These are phyloP conservation scores for Talaromyces sp. DNA, from an alignment of 2,329 filamentous ascomycete genomes.

Conservation along the genomic window DNA sequence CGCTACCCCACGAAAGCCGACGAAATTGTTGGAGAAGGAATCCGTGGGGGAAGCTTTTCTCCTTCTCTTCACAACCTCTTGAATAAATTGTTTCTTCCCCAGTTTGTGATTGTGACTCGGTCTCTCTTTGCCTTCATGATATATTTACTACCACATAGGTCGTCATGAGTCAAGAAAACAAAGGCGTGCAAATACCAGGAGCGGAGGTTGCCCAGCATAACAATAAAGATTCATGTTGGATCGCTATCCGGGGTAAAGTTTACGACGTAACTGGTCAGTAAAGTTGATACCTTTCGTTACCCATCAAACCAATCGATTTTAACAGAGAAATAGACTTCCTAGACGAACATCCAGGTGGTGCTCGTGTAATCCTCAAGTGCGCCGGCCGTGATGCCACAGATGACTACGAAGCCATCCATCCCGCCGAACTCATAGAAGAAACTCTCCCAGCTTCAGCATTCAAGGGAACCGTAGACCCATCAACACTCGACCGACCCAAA, in stretches of 20 bases:
- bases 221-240: slow-evolving; percentile 47
- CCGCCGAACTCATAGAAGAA: slow-evolving; percentile 26
- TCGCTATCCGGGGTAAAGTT: slow-evolving; percentile 48
- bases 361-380: slow-evolving; percentile 28
- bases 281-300: not conserved
- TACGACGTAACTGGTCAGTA: slow-evolving; percentile 44
- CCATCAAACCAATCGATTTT: not conserved
- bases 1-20: not conserved
- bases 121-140: not conserved
- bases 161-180: not conserved
- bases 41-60: not conserved
- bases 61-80: not conserved
- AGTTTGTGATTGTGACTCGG: not conserved
- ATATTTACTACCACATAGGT: not conserved
- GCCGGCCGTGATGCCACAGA: slow-evolving; percentile 34
- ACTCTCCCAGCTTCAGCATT: slow-evolving; percentile 23
- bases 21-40: not conserved
- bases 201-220: slow-evolving; percentile 49
- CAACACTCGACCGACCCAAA: slow-evolving; percentile 19
- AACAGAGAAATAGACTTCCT: slow-evolving; percentile 25
- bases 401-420: slow-evolving; percentile 33
- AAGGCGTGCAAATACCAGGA: not conserved
- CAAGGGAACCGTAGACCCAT: slow-evolving; percentile 18
- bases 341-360: slow-evolving; percentile 30
- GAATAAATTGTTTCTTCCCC: not conserved